These are phyloP conservation scores for Jamesozyma hellenica DNA, from an alignment of 805 yeast species.

Conservation along the genomic window DNA sequence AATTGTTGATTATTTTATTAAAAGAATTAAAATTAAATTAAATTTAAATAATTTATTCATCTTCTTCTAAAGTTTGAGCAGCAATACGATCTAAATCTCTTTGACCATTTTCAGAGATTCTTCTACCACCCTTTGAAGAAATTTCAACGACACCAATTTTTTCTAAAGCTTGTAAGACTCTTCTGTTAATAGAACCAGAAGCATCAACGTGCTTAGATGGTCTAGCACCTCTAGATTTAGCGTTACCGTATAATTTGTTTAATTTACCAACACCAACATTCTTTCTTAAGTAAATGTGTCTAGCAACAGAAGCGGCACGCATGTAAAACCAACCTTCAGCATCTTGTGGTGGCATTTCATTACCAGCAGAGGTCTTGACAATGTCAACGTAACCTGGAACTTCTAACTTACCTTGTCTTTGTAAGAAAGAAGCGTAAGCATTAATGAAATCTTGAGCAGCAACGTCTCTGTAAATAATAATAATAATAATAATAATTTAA, in stretches of 20 bases:
- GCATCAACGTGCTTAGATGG: conserved; percentile 98
- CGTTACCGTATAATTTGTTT: conserved; percentile 98
- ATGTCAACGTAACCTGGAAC: conserved; percentile 99
- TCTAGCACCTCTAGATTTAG: conserved; percentile 97
- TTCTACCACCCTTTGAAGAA: conserved; percentile 98
- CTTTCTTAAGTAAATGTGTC: conserved; percentile 99
- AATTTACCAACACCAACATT: conserved; percentile 98
- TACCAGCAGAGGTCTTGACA: conserved; percentile 98
- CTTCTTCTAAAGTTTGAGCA: conserved; percentile 93
- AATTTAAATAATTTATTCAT: conserved; percentile 40
- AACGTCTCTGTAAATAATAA: conserved; percentile 74
- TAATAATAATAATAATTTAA: neutral
- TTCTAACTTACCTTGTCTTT: conserved; percentile 99
- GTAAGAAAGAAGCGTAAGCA: conserved; percentile 99
- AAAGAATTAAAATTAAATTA: no score
- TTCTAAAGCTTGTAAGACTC: conserved; percentile 94
- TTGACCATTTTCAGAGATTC: conserved; percentile 98
- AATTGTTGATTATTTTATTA: no score
- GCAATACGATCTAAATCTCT: conserved; percentile 99
- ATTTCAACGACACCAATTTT: conserved; percentile 95
- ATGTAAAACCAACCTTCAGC: conserved; percentile 99
- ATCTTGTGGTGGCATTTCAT: conserved; percentile 99
- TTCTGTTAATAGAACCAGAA: conserved; percentile 99
- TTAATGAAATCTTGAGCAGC: conserved; percentile 99
- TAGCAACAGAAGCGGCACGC: conserved; percentile 99